Evolutionary conservation across 2,329 filamentous ascomycete species (phyloP), one percentile per base, ranked within the genome.

Genomic region (Fusarium siculi): DNA sequence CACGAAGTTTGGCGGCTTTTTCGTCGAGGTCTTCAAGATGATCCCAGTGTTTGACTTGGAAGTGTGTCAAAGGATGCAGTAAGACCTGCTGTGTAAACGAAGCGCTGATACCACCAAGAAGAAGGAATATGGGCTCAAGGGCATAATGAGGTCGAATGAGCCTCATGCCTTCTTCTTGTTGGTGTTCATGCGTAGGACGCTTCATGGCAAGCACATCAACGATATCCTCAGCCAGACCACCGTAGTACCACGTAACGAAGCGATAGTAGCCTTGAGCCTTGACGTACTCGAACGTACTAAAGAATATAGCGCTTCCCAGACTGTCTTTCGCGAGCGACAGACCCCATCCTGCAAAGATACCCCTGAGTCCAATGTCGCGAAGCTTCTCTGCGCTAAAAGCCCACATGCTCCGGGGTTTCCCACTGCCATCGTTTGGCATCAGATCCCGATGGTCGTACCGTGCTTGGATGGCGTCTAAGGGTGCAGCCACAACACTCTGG

Each of bases 131-230:
- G 8, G 93, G 93, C 78, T 95, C 93, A 32, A 95, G 86, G 62
- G 92, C 87, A 79, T 94, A 95, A 78, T 95, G 92, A 7, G 93
- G 93, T 9, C 87, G 87, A 68, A 95, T 93, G 19, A 92, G 82
- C 16, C 80, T 82, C 9, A 82, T 83, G 19, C 82, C 78, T 23
- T 78, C 72, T 9, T 79, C 77, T 21, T 63, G 55, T 12, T 7
- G 44, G n/a, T 72, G 68, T 14, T 63, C 55, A 11, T 73, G 66
- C 2, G 73, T 54, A 2, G 87, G 86, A 3, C 86, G 82, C 76
- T 86, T 86, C 64, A 80, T 81, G 14, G 86, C 86, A 0, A 89
- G 81, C 2, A 85, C 74, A 62, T 88, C 83, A 57, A 90, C 82
- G 18, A 84, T 85, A 39, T 89, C 85, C 44, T 86, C 84, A 34